phyloP scores from a whole-genome alignment of 176 grass and related monocot species.

The Hsuehochloa calcarea region DNA sequence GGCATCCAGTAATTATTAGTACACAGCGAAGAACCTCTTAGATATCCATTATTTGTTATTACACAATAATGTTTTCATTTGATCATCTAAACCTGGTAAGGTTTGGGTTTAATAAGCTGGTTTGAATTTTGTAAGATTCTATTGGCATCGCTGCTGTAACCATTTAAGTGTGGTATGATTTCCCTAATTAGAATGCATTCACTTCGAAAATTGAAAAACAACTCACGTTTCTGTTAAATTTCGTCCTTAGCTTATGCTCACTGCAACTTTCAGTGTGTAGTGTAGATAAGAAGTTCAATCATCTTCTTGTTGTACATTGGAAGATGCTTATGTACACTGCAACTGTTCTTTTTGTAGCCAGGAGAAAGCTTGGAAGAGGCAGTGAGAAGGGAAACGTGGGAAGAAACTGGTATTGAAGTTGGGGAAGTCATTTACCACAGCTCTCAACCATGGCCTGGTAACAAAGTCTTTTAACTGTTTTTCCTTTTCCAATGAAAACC shows the following conservation, averaged over 20 bases:
- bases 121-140: not conserved
- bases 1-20: not conserved
- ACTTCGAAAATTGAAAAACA: not conserved
- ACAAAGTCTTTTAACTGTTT: constrained; percentile 15
- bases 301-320: not conserved
- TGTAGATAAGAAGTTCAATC: not conserved
- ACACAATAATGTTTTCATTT: not conserved
- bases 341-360: constrained; percentile 60
- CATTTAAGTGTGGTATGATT: not conserved
- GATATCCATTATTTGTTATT: not conserved
- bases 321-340: constrained; percentile 25
- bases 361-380: constrained; percentile 97
- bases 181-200: not conserved
- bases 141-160: not conserved
- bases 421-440: constrained; percentile 91
- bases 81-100: not conserved
- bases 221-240: not conserved
- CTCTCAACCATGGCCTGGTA: constrained; percentile 99
- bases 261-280: not conserved
- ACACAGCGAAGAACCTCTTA: not conserved
- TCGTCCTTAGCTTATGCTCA: not conserved
- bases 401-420: constrained; percentile 91
- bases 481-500: not conserved
- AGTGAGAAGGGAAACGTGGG: constrained; percentile 93
- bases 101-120: not conserved